Evolutionary conservation across 2,329 filamentous ascomycete species (phyloP).

Genomic region (Fusarium continuum): DNA sequence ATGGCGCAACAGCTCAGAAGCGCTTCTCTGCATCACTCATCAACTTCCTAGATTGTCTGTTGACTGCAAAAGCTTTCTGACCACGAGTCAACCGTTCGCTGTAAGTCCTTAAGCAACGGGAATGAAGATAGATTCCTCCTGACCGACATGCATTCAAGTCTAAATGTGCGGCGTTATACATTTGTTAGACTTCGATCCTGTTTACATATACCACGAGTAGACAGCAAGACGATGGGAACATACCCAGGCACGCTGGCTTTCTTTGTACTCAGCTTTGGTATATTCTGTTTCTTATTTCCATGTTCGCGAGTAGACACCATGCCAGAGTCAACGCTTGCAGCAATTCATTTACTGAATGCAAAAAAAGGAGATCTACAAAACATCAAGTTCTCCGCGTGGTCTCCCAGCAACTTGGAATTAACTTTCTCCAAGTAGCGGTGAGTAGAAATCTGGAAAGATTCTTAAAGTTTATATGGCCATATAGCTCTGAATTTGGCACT

Average conservation of each 20-base stretch:
- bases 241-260: neutral
- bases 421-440: constrained; percentile 26
- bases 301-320: neutral
- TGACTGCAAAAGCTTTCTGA: neutral
- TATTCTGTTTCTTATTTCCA: neutral
- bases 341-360: neutral
- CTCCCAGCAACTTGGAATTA: constrained; percentile 33
- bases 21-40: neutral
- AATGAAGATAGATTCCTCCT: constrained; percentile 17
- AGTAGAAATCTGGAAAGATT: constrained; percentile 24
- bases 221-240: neutral
- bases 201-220: neutral
- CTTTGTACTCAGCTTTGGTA: neutral
- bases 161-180: constrained; percentile 15
- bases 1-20: neutral
- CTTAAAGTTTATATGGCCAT: constrained; percentile 24
- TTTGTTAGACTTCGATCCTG: constrained; percentile 14
- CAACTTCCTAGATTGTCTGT: neutral
- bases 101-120: neutral
- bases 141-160: neutral
- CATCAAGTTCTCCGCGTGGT: constrained; percentile 17
- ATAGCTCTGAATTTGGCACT: constrained; percentile 15
- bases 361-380: constrained; percentile 20
- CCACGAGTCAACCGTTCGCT: neutral
- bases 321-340: neutral